A percentile compares a stretch with the other conserved stretches of the same genome.
Conservation (phyloP, 306 rosid genomes). For the Casuarina glauca region DNA sequence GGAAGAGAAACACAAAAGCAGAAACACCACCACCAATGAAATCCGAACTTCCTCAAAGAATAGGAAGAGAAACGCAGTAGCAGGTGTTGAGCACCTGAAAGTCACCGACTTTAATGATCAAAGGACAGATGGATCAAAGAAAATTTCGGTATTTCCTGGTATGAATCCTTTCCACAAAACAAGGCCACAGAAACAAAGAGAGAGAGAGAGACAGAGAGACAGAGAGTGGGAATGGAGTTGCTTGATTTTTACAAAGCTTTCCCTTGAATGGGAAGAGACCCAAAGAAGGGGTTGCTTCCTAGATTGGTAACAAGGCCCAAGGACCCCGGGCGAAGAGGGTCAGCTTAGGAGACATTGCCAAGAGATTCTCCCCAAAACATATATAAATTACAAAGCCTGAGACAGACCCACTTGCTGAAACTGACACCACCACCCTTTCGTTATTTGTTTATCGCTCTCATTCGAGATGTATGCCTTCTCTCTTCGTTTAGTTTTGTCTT, state of each 20-base stretch:
- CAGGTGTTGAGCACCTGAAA: conserved; percentile 23
- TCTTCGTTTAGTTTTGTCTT: conserved; percentile 31
- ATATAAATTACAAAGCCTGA: conserved; percentile 48
- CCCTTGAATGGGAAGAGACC: conserved; percentile 55
- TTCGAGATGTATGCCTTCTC: conserved; percentile 36
- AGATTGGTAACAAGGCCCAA: conserved; percentile 60
- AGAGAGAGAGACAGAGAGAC: conserved; percentile 7
- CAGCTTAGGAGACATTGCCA: conserved; percentile 66
- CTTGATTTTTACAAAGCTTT: conserved; percentile 28
- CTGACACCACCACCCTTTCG: conserved; percentile 73
- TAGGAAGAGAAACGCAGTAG: conserved; percentile 1
- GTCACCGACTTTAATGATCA: conserved; percentile 15
- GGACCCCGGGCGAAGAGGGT: conserved; percentile 47
- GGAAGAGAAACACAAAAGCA: background rate
- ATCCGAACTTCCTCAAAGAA: conserved; percentile 17
- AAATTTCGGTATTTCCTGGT: conserved; percentile 41
- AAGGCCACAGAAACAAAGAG: conserved; percentile 37
- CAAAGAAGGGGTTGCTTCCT: conserved; percentile 67
- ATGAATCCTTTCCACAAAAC: conserved; percentile 59
- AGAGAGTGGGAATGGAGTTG: conserved; percentile 7
- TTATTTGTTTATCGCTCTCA: conserved; percentile 36
- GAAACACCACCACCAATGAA: conserved; percentile 2
- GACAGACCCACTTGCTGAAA: conserved; percentile 66
- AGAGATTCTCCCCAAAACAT: conserved; percentile 40
- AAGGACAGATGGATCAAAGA: conserved; percentile 27